Evolutionary conservation across 345 rosid genomes (phyloP).

Genomic region (Orychophragmus violaceus): DNA sequence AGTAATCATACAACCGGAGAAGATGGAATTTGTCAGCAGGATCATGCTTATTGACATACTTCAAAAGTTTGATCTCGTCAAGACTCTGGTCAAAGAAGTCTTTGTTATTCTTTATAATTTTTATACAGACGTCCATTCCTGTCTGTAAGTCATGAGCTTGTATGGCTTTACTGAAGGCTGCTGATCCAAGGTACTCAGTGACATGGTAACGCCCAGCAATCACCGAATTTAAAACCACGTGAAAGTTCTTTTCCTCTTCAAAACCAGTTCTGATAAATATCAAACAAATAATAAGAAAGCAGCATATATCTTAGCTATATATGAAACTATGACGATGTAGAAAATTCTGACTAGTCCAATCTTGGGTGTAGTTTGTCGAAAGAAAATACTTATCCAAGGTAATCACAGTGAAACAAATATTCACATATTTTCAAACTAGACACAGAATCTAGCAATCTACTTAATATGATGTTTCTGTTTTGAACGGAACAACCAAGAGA

Average conservation of each 20-base stretch:
- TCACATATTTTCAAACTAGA: not conserved
- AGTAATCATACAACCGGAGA: constrained; percentile 95
- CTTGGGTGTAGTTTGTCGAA: not conserved
- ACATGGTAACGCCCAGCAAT: constrained; percentile 98
- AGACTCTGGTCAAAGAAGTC: constrained; percentile 99
- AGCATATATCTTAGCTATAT: constrained; percentile 4
- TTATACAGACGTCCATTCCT: constrained; percentile 97
- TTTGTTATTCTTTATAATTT: constrained; percentile 97
- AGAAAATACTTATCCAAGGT: not conserved
- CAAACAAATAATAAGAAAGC: constrained; percentile 9
- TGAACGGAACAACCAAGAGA: not conserved
- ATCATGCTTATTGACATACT: constrained; percentile 97
- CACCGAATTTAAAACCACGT: constrained; percentile 89
- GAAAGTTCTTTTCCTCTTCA: constrained; percentile 99
- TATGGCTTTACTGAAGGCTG: constrained; percentile 98
- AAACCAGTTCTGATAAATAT: constrained; percentile 84
- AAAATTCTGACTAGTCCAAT: not conserved
- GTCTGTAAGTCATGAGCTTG: constrained; percentile 99
- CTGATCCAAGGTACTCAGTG: constrained; percentile 98
- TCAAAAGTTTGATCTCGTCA: constrained; percentile 97
- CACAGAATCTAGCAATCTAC: no score
- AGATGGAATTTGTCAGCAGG: constrained; percentile 95
- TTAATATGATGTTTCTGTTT: not conserved
- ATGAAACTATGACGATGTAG: not conserved
- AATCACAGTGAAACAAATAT: not conserved